Evolutionary conservation across 352 stramenopile genomes (phyloP).

Genomic region (Phytophthora constricta): DNA sequence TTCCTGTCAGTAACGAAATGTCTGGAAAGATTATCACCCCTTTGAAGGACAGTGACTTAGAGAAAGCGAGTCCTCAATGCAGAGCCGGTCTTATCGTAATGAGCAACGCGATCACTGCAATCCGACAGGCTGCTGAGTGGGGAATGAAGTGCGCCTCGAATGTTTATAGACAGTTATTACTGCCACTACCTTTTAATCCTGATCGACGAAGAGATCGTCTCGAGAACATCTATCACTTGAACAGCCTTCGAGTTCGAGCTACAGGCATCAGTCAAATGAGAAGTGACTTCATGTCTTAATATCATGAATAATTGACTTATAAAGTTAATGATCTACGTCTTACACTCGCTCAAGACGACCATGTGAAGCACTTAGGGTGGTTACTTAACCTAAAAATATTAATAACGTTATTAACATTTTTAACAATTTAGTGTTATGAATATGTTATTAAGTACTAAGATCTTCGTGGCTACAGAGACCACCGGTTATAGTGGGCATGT

Average conservation of each 20-base stretch:
- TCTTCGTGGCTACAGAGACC: too few relatives aligned
- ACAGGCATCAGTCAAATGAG: constrained; percentile 15
- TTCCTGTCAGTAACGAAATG: constrained; percentile 9
- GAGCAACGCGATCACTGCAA: constrained; percentile 3
- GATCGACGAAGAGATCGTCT: neutral
- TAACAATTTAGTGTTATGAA: too few relatives aligned
- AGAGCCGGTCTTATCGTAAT: constrained; percentile 5
- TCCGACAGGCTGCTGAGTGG: constrained; percentile 9
- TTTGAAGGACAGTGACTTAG: constrained; percentile 10
- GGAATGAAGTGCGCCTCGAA: constrained; percentile 6
- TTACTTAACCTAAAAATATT: too few relatives aligned
- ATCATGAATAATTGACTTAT: too few relatives aligned
- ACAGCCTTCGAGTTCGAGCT: constrained; percentile 5
- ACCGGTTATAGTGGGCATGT: too few relatives aligned
- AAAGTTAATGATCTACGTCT: too few relatives aligned
- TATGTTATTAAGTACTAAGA: too few relatives aligned
- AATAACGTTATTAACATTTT: too few relatives aligned
- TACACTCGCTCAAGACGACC: too few relatives aligned
- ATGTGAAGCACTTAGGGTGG: too few relatives aligned
- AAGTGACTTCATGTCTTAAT: constrained; percentile 12
- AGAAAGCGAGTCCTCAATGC: constrained; percentile 8
- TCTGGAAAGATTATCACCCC: constrained; percentile 4
- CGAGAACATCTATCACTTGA: constrained; percentile 12
- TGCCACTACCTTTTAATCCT: constrained; percentile 9
- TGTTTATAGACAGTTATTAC: neutral